phyloP scores from a whole-genome alignment of 305 asterid genomes.

The Solanum hybrid region DNA sequence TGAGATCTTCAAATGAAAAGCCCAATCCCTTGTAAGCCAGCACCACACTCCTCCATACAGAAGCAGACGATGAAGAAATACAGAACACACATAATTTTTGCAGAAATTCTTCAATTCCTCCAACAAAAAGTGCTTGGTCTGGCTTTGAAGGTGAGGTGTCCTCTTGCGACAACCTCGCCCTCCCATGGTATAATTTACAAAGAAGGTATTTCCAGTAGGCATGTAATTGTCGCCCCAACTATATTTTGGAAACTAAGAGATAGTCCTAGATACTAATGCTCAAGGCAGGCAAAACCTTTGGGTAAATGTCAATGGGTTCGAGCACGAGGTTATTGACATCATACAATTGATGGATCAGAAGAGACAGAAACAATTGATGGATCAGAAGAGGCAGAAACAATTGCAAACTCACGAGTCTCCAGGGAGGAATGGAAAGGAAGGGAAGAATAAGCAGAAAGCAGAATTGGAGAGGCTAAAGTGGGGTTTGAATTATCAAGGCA shows the following conservation, averaged over 20 bases:
- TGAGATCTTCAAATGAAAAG: not conserved
- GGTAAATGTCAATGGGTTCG: not conserved
- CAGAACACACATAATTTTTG: not conserved
- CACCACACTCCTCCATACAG: not conserved
- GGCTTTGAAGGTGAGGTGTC: not conserved
- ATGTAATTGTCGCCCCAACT: not conserved
- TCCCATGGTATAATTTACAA: not conserved
- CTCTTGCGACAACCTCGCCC: not conserved
- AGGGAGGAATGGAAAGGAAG: not conserved
- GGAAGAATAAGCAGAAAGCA: not conserved
- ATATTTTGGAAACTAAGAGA: not conserved
- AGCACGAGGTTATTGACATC: not conserved
- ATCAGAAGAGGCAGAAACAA: not conserved
- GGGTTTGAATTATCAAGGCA: not conserved
- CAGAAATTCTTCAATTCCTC: not conserved
- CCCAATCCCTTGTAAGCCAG: not conserved
- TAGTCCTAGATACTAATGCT: not conserved
- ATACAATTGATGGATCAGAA: not conserved
- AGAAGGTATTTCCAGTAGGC: not conserved
- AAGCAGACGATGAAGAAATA: not conserved
- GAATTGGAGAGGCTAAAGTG: not conserved
- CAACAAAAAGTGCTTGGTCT: not conserved
- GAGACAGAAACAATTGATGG: not conserved
- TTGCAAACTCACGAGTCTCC: not conserved
- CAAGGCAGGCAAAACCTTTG: not conserved